These are phyloP conservation scores for Colletotrichum zoysiae DNA, from an alignment of 2,329 filamentous ascomycete genomes.

Conservation along the genomic window DNA sequence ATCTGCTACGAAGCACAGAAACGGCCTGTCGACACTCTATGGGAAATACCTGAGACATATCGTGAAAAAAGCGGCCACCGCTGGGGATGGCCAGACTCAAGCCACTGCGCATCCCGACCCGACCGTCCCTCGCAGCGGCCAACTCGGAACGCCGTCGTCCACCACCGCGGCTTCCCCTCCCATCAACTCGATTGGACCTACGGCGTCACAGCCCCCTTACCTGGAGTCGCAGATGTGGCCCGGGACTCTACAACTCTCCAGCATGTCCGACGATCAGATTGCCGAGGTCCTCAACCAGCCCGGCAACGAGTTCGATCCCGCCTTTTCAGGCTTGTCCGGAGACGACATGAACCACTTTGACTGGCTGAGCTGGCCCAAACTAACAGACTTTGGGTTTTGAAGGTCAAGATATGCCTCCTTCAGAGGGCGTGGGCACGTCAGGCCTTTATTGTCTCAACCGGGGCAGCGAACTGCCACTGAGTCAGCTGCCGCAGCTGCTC, in stretches of 20 bases:
- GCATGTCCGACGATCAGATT: conserved; percentile 79
- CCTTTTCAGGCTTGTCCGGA: conserved; percentile 67
- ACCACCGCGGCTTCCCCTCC: conserved; percentile 28
- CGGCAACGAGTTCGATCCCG: conserved; percentile 68
- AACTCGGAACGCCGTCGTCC: conserved; percentile 28
- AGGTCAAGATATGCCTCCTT: conserved; percentile 14
- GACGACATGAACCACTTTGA: conserved; percentile 71
- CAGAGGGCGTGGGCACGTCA: background rate
- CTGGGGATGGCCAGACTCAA: conserved; percentile 32
- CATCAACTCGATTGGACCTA: conserved; percentile 38
- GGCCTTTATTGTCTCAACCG: conserved; percentile 35
- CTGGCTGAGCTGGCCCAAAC: conserved; percentile 65
- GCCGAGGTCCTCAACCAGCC: conserved; percentile 74
- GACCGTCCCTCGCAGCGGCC: conserved; percentile 18
- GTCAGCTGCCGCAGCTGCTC: conserved; percentile 56
- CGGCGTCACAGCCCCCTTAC: conserved; percentile 46
- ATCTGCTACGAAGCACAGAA: conserved; percentile 73
- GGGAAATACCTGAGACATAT: conserved; percentile 61
- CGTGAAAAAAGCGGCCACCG: conserved; percentile 53
- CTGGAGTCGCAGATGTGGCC: conserved; percentile 55
- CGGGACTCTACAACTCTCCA: conserved; percentile 71
- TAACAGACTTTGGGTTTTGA: conserved; percentile 55
- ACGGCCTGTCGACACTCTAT: conserved; percentile 71
- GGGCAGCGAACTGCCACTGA: conserved; percentile 35
- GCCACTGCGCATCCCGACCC: conserved; percentile 21